Conservation (phyloP, 495 filamentous ascomycete genomes). For the Aspergillus saccharolyticus region DNA sequence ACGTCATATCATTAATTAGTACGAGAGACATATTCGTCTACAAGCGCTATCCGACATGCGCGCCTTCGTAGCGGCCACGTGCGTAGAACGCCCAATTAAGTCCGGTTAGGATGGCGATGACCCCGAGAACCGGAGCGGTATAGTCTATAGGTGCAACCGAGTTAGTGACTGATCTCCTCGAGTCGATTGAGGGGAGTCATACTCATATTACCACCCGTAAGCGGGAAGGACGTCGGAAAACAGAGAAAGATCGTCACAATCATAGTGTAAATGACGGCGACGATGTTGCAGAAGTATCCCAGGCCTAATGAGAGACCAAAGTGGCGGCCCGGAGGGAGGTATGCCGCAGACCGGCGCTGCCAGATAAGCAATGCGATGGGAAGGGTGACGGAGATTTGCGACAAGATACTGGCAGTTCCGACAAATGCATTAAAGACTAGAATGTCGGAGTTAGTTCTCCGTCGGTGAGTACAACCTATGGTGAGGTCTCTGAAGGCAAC, state of each 20-base stretch:
- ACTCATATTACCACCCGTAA: constrained; percentile 26
- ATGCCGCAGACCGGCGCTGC: constrained; percentile 10
- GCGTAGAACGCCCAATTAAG: too few relatives aligned
- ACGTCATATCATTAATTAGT: too few relatives aligned
- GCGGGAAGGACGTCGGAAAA: constrained; percentile 21
- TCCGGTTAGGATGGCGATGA: too few relatives aligned
- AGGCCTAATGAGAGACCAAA: constrained; percentile 15
- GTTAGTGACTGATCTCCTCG: too few relatives aligned
- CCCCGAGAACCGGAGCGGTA: too few relatives aligned
- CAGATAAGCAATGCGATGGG: constrained; percentile 18
- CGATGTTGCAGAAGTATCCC: constrained; percentile 18
- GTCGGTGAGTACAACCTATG: too few relatives aligned
- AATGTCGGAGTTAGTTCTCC: not conserved
- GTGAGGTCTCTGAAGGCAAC: too few relatives aligned
- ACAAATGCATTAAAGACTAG: constrained; percentile 30
- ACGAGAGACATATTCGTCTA: too few relatives aligned
- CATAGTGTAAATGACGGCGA: constrained; percentile 14
- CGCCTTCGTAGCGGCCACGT: too few relatives aligned
- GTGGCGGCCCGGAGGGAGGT: constrained; percentile 13
- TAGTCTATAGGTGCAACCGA: too few relatives aligned
- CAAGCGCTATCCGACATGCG: too few relatives aligned
- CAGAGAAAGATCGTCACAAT: constrained; percentile 22
- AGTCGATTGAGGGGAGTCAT: not conserved
- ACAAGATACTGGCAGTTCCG: constrained; percentile 20
- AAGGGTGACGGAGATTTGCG: constrained; percentile 25